These are phyloP conservation scores for Porodaedalea pini DNA, from an alignment of 1,284 basidiomycete genomes.

Conservation along the genomic window DNA sequence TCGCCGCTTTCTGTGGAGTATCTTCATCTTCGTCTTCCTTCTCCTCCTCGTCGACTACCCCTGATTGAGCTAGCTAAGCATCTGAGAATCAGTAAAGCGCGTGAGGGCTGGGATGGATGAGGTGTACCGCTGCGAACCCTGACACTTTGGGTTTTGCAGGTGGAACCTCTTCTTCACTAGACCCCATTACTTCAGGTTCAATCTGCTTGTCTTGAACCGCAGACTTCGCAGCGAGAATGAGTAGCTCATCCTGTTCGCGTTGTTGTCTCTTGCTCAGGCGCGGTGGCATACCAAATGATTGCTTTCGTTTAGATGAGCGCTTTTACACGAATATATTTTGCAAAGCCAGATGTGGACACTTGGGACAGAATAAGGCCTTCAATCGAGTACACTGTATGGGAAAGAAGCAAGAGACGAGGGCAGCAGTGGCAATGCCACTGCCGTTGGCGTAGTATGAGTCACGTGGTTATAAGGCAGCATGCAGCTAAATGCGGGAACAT, in stretches of 20 bases:
- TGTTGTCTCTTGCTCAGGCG: constrained; percentile 84
- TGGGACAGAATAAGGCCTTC: no score
- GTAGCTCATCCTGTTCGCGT: constrained; percentile 76
- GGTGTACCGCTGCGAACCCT: constrained; percentile 59
- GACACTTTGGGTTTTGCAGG: constrained; percentile 29
- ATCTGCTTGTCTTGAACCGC: constrained; percentile 27
- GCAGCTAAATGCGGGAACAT: no score
- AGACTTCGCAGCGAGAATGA: constrained; percentile 41
- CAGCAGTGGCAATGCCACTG: no score
- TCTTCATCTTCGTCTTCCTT: constrained; percentile 31
- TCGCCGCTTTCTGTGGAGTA: constrained; percentile 38
- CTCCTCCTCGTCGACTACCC: constrained; percentile 33
- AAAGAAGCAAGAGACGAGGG: no score
- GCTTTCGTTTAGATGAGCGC: no score
- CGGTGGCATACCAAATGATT: constrained; percentile 53
- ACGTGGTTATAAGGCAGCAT: no score
- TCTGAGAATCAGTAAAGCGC: neutral
- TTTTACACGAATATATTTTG: no score
- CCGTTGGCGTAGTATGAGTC: no score
- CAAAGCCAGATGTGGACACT: no score
- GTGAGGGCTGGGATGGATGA: neutral
- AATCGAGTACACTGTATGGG: no score
- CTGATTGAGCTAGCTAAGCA: constrained; percentile 28
- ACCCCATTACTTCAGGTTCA: constrained; percentile 29
- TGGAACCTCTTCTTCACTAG: constrained; percentile 31